Evolutionary conservation across 1,139 yeast genomes (phyloP).

Genomic region (Suhomyces coccinellae): DNA sequence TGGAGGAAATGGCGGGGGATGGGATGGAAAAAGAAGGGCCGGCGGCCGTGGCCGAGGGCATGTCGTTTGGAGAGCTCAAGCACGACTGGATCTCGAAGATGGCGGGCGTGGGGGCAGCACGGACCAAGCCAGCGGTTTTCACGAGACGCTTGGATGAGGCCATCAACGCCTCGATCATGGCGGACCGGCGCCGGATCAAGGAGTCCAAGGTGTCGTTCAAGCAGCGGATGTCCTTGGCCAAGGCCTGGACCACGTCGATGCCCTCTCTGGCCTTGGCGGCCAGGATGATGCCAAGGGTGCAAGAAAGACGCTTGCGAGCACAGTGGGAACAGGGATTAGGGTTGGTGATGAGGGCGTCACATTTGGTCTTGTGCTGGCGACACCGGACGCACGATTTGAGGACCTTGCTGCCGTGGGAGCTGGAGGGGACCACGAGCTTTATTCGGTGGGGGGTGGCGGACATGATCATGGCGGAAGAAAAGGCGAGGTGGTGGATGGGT

Average conservation of each 20-base stretch:
- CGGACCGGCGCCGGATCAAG: slow-evolving; percentile 27
- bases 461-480: slow-evolving; percentile 17
- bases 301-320: slow-evolving; percentile 47
- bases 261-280: slow-evolving; percentile 30
- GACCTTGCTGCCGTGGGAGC: slow-evolving; percentile 17
- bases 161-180: slow-evolving; percentile 26
- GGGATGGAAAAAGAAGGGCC: no score
- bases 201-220: slow-evolving; percentile 30
- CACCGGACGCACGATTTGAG: slow-evolving; percentile 64
- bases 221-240: slow-evolving; percentile 31
- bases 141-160: slow-evolving; percentile 18
- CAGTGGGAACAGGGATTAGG: slow-evolving; percentile 64
- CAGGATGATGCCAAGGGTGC: slow-evolving; percentile 47
- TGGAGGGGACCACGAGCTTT: slow-evolving; percentile 23
- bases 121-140: slow-evolving; percentile 8
- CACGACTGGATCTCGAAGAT: slow-evolving; percentile 31
- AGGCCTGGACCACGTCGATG: slow-evolving; percentile 31
- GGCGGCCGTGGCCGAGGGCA: no score
- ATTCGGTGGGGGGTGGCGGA: slow-evolving; percentile 25
- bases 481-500: not conserved
- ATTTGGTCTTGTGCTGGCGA: slow-evolving; percentile 63
- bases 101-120: slow-evolving; percentile 13
- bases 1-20: no score
- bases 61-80: slow-evolving; percentile 21
- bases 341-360: slow-evolving; percentile 53